A percentile compares a stretch with the other conserved stretches of the same genome.
phyloP scores from a whole-genome alignment of 129 eudicot species.

The Apium graveolens region DNA sequence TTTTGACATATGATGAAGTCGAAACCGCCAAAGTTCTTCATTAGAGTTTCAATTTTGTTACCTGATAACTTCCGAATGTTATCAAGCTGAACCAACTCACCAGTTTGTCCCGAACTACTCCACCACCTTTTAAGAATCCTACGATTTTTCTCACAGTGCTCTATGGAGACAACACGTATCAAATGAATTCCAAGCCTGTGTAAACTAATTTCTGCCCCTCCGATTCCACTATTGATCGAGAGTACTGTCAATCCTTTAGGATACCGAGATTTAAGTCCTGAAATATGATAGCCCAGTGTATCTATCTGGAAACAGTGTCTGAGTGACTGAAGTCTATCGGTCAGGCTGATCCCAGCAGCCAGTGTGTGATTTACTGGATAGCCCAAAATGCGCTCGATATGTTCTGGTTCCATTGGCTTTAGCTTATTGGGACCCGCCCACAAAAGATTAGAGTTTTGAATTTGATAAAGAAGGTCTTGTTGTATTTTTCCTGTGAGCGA shows the following conservation, averaged over 20 bases:
- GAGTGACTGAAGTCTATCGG: slow-evolving; percentile 55
- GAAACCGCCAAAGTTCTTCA: slow-evolving; percentile 52
- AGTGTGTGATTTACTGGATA: slow-evolving; percentile 66
- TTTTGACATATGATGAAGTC: slow-evolving; percentile 84
- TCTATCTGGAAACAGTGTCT: slow-evolving; percentile 70
- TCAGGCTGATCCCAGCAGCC: slow-evolving; percentile 33
- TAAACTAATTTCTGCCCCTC: slow-evolving; percentile 75
- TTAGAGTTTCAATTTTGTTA: slow-evolving; percentile 47
- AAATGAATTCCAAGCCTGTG: slow-evolving; percentile 70
- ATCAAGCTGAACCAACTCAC: slow-evolving; percentile 76
- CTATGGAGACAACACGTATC: slow-evolving; percentile 67
- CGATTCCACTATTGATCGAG: slow-evolving; percentile 72
- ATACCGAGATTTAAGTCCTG: slow-evolving; percentile 49
- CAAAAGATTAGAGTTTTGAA: slow-evolving; percentile 42
- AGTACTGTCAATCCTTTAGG: slow-evolving; percentile 60
- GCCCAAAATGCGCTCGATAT: slow-evolving; percentile 63
- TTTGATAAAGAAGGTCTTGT: slow-evolving; percentile 47
- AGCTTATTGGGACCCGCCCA: slow-evolving; percentile 61
- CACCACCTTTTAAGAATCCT: slow-evolving; percentile 70
- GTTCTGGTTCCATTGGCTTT: slow-evolving; percentile 65
- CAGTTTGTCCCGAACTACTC: slow-evolving; percentile 51
- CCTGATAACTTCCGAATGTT: slow-evolving; percentile 46
- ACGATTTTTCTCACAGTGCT: slow-evolving; percentile 57
- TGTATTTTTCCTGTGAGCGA: slow-evolving; percentile 42
- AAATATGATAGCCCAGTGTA: slow-evolving; percentile 68